Evolutionary conservation across 495 filamentous ascomycete genomes (phyloP).

Genomic region (Saxispiralis lemnorum): DNA sequence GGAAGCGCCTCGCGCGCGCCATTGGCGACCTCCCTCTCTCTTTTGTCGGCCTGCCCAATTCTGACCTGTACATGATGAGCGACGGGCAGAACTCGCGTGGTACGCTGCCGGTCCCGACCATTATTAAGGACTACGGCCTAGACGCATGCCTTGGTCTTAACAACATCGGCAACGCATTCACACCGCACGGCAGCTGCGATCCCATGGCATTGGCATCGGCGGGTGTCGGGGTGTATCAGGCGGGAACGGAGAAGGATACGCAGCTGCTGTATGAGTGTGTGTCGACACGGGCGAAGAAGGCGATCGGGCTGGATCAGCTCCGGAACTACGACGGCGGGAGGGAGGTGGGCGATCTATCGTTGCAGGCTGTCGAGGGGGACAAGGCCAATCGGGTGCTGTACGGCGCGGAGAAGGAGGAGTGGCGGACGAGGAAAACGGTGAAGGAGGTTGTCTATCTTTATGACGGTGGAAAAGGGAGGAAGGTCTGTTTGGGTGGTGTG

Average conservation of each 20-base stretch:
- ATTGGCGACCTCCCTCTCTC: conserved; percentile 41
- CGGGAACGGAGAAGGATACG: conserved; percentile 40
- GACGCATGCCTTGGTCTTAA: conserved; percentile 51
- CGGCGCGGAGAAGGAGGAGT: conserved; percentile 14
- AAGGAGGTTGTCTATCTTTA: conserved; percentile 20
- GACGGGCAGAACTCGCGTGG: conserved; percentile 24
- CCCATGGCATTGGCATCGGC: conserved; percentile 45
- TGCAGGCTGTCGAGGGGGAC: conserved; percentile 2
- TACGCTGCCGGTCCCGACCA: conserved; percentile 42
- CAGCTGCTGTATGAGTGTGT: conserved; percentile 38
- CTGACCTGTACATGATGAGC: conserved; percentile 62
- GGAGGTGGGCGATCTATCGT: neutral
- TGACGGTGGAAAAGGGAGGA: neutral
- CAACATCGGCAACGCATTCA: conserved; percentile 65
- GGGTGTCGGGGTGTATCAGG: conserved; percentile 51
- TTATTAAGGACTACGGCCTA: conserved; percentile 43
- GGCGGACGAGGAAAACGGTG: conserved; percentile 20
- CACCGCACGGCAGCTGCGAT: conserved; percentile 56
- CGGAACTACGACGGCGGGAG: neutral
- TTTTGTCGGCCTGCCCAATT: conserved; percentile 56
- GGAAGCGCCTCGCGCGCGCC: conserved; percentile 27
- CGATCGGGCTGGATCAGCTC: conserved; percentile 6
- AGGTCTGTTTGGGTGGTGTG: too few species aligned
- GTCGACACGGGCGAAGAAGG: conserved; percentile 8
- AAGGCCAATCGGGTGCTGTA: conserved; percentile 14